Percentiles rank a stretch among this genome's conserved stretches.
Evolutionary conservation across 2,329 filamentous ascomycete species (phyloP).

Genomic region (Mariannaea sp.): DNA sequence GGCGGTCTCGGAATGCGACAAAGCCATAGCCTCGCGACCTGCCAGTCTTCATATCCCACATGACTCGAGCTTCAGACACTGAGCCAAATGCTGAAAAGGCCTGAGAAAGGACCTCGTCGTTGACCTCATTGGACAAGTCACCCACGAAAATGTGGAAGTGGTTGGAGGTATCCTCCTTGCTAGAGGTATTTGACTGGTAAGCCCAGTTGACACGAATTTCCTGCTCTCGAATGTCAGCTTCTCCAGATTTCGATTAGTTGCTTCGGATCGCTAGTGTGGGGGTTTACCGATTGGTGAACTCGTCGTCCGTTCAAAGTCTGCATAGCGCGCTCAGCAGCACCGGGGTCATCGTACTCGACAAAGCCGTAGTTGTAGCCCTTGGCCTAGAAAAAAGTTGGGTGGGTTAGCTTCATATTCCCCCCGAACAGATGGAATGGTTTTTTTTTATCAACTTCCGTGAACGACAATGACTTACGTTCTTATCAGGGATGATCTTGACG

Average conservation of each 20-base stretch:
- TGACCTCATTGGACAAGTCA: constrained; percentile 97
- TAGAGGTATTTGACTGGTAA: constrained; percentile 92
- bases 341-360: constrained; percentile 97
- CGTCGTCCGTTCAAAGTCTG: constrained; percentile 92
- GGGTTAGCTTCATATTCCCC: too few species aligned
- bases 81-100: constrained; percentile 95
- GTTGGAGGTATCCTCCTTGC: constrained; percentile 96
- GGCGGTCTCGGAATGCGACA: constrained; percentile 92
- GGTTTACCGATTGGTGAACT: constrained; percentile 87
- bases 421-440: constrained; percentile 38
- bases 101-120: constrained; percentile 90
- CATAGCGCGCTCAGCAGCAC: constrained; percentile 96
- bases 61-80: constrained; percentile 96
- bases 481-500: constrained; percentile 99
- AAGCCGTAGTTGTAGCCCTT: constrained; percentile 99
- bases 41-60: constrained; percentile 99
- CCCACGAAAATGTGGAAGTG: constrained; percentile 99
- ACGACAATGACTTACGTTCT: constrained; percentile 75
- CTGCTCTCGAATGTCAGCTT: constrained; percentile 54
- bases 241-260: constrained; percentile 10
- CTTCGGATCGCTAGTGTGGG: not conserved
- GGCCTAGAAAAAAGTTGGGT: constrained; percentile 71
- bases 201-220: constrained; percentile 99
- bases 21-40: constrained; percentile 97
- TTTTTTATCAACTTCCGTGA: not conserved